Conservation (phyloP, 75 land plant species). For the Adiantum capillusveneris region DNA sequence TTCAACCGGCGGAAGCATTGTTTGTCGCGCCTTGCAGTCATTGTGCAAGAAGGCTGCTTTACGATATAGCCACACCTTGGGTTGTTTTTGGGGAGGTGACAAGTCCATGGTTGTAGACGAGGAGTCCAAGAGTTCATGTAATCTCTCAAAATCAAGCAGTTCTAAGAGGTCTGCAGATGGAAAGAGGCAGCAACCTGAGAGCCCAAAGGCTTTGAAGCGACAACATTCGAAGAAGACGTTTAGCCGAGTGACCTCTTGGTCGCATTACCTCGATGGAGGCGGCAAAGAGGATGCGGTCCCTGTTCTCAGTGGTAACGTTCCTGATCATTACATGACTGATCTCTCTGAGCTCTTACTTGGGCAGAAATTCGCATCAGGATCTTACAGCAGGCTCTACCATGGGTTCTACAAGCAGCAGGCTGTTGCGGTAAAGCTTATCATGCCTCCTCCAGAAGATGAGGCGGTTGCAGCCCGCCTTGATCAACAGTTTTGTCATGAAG, state of each 20-base stretch:
- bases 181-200: no score
- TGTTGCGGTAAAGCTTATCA: slow-evolving; percentile 87
- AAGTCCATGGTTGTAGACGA: no score
- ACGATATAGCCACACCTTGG: no score
- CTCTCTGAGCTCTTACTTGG: slow-evolving; percentile 84
- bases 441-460: slow-evolving; percentile 70
- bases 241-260: slow-evolving; percentile 64
- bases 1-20: no score
- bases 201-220: no score
- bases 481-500: slow-evolving; percentile 75
- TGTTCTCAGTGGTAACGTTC: slow-evolving; percentile 35
- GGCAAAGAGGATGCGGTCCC: slow-evolving; percentile 46
- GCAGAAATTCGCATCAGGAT: slow-evolving; percentile 75
- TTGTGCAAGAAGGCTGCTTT: no score
- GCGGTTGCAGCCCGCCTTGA: slow-evolving; percentile 53
- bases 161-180: no score
- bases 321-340: slow-evolving; percentile 56
- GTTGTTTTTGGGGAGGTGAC: no score
- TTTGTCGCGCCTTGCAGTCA: no score
- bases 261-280: slow-evolving; percentile 58
- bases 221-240: slow-evolving; percentile 1
- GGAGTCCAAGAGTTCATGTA: no score
- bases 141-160: no score
- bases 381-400: slow-evolving; percentile 79
- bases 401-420: slow-evolving; percentile 74